These are phyloP conservation scores for Irpex sp. DNA, from an alignment of 1,284 basidiomycete genomes.

Conservation along the genomic window DNA sequence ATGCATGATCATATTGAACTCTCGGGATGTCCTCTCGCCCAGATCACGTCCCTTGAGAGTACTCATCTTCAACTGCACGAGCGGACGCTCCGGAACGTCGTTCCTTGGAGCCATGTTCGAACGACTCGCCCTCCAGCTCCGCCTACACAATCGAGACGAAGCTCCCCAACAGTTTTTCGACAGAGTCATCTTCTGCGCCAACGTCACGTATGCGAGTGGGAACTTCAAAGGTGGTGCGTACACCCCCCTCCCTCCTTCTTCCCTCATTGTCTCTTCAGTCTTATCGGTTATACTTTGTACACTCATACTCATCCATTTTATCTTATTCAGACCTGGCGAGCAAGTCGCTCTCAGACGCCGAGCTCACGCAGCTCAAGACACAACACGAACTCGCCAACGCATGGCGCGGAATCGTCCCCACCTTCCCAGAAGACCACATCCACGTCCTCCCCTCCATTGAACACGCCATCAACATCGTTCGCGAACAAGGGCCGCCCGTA, in stretches of 20 bases:
- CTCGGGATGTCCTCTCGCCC: background rate
- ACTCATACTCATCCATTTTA: background rate
- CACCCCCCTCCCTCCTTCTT: background rate
- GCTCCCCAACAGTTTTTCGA: conserved; percentile 61
- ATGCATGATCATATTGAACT: no score
- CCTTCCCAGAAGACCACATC: conserved; percentile 56
- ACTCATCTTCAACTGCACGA: conserved; percentile 96
- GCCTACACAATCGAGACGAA: conserved; percentile 35
- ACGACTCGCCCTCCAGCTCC: conserved; percentile 43
- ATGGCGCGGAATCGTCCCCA: conserved; percentile 66
- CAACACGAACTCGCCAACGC: conserved; percentile 76
- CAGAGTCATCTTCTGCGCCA: conserved; percentile 91
- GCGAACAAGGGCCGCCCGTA: conserved; percentile 33
- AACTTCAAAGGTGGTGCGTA: conserved; percentile 83
- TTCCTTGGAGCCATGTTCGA: conserved; percentile 67
- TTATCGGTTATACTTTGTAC: background rate
- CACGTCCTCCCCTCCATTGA: conserved; percentile 88
- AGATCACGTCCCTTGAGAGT: conserved; percentile 43
- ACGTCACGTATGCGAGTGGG: conserved; percentile 90
- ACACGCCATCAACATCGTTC: conserved; percentile 72
- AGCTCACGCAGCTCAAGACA: conserved; percentile 65
- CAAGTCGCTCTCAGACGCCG: conserved; percentile 58
- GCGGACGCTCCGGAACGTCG: conserved; percentile 75
- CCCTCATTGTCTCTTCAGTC: no score
- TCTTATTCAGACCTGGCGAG: conserved; percentile 64